Evolutionary conservation across 768 basidiomycete species (phyloP).

Genomic region (Cystofilobasidium macerans): DNA sequence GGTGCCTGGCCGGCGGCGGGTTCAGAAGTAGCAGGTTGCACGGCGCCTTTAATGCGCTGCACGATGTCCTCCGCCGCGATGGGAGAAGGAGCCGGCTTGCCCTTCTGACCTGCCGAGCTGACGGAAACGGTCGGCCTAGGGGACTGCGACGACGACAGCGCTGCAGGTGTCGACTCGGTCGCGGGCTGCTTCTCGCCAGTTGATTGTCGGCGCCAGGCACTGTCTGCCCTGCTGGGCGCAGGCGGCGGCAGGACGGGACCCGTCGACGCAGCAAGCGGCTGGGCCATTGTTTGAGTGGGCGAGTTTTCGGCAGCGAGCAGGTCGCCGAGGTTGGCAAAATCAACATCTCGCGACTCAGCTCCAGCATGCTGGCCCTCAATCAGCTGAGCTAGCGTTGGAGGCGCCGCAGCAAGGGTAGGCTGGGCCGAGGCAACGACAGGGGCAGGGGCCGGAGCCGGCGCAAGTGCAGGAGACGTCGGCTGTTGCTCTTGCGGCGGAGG

Average conservation of each 20-base stretch:
- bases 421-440: too few species aligned
- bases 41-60: slow-evolving; percentile 18
- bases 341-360: slow-evolving; percentile 9
- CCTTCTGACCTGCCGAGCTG: neutral
- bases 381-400: neutral
- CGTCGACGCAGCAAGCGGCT: neutral
- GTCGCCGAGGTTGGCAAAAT: slow-evolving; percentile 15
- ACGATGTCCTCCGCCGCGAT: slow-evolving; percentile 15
- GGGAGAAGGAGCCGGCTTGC: neutral
- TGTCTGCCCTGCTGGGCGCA: neutral
- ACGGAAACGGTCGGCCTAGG: too few species aligned
- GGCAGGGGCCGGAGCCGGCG: neutral
- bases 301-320: neutral
- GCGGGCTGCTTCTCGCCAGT: too few species aligned
- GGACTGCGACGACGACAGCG: too few species aligned
- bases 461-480: neutral
- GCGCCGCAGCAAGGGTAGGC: neutral
- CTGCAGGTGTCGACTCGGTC: too few species aligned
- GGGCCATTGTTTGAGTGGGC: neutral
- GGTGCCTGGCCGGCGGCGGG: neutral
- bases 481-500: too few species aligned
- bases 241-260: slow-evolving; percentile 1
- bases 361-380: neutral
- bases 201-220: neutral
- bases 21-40: neutral